Percentiles rank a stretch among this genome's conserved stretches.
phyloP scores from a whole-genome alignment of 257 asterid genomes.

The Buddleja alternifolia region DNA sequence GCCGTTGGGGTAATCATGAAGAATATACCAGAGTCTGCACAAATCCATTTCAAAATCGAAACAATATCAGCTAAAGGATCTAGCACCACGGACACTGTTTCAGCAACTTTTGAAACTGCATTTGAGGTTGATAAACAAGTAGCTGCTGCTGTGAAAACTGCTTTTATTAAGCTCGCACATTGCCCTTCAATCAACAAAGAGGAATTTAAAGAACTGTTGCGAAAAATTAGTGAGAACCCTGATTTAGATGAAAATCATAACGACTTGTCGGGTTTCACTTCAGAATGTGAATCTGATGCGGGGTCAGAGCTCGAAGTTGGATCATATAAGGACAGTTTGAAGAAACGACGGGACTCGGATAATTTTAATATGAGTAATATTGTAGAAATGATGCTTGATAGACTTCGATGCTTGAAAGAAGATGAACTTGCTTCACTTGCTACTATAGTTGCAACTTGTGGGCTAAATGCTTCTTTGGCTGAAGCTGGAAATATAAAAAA shows the following conservation, averaged over 20 bases:
- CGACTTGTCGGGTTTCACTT: conserved; percentile 39
- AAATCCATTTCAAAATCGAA: conserved; percentile 59
- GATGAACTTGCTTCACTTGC: conserved; percentile 94
- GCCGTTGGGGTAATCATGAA: conserved; percentile 80
- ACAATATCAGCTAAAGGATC: conserved; percentile 50
- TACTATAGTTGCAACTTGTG: conserved; percentile 91
- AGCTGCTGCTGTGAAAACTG: conserved; percentile 83
- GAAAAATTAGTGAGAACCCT: conserved; percentile 82
- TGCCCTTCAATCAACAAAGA: conserved; percentile 73
- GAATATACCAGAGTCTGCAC: conserved; percentile 54
- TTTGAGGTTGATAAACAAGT: conserved; percentile 97
- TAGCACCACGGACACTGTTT: conserved; percentile 57
- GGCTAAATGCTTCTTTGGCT: conserved; percentile 80
- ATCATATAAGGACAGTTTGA: conserved; percentile 19
- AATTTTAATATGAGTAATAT: conserved; percentile 48
- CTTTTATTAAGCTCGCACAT: conserved; percentile 71
- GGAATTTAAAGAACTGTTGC: conserved; percentile 72
- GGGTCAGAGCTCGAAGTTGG: conserved; percentile 45
- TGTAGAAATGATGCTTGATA: conserved; percentile 75
- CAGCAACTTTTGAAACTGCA: conserved; percentile 82
- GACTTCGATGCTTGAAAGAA: conserved; percentile 78
- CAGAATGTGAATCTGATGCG: conserved; percentile 64
- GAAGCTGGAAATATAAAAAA: conserved; percentile 40
- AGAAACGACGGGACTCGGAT: conserved; percentile 38
- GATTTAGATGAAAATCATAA: conserved; percentile 49